phyloP scores from a whole-genome alignment of 371 early-diverging fungal genomes.

The Apophysomyces sp. region DNA sequence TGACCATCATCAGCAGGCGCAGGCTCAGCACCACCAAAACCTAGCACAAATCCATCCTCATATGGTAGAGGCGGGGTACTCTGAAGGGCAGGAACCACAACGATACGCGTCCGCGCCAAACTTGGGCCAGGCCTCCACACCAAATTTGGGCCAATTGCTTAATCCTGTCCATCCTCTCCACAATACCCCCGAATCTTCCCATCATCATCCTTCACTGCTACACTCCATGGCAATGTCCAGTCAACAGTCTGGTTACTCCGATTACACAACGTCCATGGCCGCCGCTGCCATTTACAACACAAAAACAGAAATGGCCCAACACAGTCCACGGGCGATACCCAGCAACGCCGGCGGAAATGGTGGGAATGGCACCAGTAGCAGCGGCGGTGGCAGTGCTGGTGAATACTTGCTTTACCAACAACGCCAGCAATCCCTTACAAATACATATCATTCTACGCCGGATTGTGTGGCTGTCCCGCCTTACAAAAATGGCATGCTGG shows the following conservation, averaged over 20 bases:
- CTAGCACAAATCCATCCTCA: background rate
- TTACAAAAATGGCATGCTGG: conserved; percentile 3
- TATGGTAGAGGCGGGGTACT: conserved; percentile 1
- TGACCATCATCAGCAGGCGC: conserved; percentile 3
- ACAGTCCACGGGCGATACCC: background rate
- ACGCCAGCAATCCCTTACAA: background rate
- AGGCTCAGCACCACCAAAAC: conserved; percentile 1
- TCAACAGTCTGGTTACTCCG: conserved; percentile 1
- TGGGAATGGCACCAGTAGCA: background rate
- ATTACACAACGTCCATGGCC: conserved; percentile 2
- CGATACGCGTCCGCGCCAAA: conserved; percentile 5
- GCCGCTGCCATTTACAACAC: background rate
- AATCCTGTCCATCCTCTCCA: conserved; percentile 44
- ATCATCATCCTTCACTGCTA: conserved; percentile 1
- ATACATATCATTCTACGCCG: background rate
- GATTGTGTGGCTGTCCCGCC: background rate
- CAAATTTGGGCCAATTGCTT: conserved; percentile 36
- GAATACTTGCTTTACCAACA: conserved; percentile 1
- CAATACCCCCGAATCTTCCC: background rate
- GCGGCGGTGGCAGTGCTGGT: background rate
- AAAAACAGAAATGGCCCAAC: conserved; percentile 1
- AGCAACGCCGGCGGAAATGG: conserved; percentile 1
- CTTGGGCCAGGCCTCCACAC: conserved; percentile 7
- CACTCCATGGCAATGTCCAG: conserved; percentile 8
- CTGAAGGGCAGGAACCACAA: conserved; percentile 4